Conservation (phyloP, 306 rosid genomes). For the Malus domestica region ASM211411v1 NC_041792.1:31810407-31810906, state of each 20-base stretch:
- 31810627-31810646: too few species aligned
- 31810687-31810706: too few species aligned
- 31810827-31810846: conserved; percentile 78
- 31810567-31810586: too few species aligned
- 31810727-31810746: not conserved
- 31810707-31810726: not conserved
- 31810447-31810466: not conserved
- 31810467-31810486: not conserved
- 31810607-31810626: too few species aligned
- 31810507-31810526: too few species aligned
- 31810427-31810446: not conserved
- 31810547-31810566: too few species aligned
- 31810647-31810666: too few species aligned
- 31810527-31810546: too few species aligned
- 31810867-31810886: conserved; percentile 67
- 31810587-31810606: too few species aligned
- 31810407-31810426: not conserved
- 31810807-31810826: conserved; percentile 63
- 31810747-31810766: conserved; percentile 31
- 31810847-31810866: conserved; percentile 68
- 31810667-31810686: too few species aligned
- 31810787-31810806: conserved; percentile 45
- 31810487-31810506: too few species aligned
- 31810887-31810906: conserved; percentile 1
- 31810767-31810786: conserved; percentile 10